These are phyloP conservation scores for Taphrina flavorubra DNA, from an alignment of 1,139 yeast genomes.

Conservation along the genomic window DNA sequence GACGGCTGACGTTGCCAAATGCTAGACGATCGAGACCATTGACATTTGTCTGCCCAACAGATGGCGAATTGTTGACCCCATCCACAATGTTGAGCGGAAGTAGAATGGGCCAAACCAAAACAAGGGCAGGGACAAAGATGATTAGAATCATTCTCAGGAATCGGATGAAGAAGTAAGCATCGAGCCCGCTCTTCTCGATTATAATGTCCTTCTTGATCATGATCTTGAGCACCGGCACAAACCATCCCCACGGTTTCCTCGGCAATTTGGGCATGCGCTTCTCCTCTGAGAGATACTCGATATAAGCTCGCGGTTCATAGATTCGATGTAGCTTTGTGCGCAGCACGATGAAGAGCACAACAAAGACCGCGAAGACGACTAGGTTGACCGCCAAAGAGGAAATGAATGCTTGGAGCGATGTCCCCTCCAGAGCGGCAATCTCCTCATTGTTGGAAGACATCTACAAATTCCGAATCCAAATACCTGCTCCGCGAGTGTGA, in stretches of 20 bases:
- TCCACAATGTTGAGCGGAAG: conserved; percentile 88
- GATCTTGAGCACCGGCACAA: conserved; percentile 55
- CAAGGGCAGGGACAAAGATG: conserved; percentile 67
- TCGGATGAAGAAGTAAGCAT: conserved; percentile 78
- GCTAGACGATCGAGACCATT: conserved; percentile 78
- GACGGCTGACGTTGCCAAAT: conserved; percentile 72
- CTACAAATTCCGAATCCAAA: too few relatives aligned
- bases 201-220: conserved; percentile 67
- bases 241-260: conserved; percentile 56
- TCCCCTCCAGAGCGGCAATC: conserved; percentile 25
- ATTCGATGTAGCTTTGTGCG: conserved; percentile 71
- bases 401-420: conserved; percentile 55
- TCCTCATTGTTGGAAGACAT: conserved; percentile 16
- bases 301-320: conserved; percentile 78
- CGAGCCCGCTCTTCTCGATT: conserved; percentile 80
- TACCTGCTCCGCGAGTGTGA: too few relatives aligned
- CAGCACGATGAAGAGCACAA: conserved; percentile 65
- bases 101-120: conserved; percentile 74
- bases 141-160: conserved; percentile 69
- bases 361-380: conserved; percentile 64
- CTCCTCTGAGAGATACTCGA: conserved; percentile 46
- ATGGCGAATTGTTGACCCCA: conserved; percentile 55
- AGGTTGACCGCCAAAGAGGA: conserved; percentile 63
- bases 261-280: conserved; percentile 33
- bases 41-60: conserved; percentile 49